Evolutionary conservation across 371 early-diverging fungal species (phyloP).

Genomic region (Dichotomocladium elegans): DNA sequence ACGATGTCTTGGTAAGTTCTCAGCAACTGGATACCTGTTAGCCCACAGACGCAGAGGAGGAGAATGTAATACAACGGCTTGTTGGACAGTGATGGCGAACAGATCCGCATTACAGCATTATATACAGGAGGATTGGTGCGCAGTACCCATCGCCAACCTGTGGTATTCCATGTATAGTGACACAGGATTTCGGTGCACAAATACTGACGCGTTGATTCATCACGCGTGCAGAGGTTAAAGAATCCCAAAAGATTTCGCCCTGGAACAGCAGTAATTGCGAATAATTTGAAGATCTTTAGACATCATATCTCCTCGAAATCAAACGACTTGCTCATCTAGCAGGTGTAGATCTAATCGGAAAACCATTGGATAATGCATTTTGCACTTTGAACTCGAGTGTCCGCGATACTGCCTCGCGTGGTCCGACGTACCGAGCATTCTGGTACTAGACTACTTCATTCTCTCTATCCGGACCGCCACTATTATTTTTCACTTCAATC

Average conservation of each 20-base stretch:
- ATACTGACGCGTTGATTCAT: background rate
- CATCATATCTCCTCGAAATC: background rate
- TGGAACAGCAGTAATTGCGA: background rate
- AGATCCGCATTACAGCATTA: background rate
- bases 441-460: background rate
- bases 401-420: background rate
- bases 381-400: background rate
- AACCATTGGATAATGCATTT: background rate
- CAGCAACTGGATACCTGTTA: background rate
- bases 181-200: background rate
- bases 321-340: background rate
- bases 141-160: background rate
- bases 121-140: background rate
- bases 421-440: background rate
- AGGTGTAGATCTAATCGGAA: background rate
- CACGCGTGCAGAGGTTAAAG: background rate
- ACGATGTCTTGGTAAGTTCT: no score
- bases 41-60: background rate
- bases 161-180: conserved; percentile 1
- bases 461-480: background rate
- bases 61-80: background rate
- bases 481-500: background rate
- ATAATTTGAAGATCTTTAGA: background rate
- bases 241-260: background rate
- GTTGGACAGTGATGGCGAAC: background rate